Evolutionary conservation across 805 yeast genomes (phyloP).

Genomic region (Spathaspora passalidarum): DNA sequence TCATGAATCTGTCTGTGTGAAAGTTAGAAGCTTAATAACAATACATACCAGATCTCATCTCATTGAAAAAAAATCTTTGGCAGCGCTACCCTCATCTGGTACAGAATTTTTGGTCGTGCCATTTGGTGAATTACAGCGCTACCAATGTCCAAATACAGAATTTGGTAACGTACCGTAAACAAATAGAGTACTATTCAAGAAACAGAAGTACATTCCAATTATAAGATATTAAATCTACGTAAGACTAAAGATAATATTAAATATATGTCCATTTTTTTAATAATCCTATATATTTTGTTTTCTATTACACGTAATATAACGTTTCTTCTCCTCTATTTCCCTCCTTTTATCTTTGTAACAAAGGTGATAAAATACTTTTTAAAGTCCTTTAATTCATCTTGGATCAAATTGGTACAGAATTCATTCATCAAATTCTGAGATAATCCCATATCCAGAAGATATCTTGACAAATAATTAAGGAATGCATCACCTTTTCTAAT

Average conservation of each 20-base stretch:
- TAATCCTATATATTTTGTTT: background rate
- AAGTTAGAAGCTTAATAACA: background rate
- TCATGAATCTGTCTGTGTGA: background rate
- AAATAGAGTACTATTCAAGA: too few relatives aligned
- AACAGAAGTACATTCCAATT: background rate
- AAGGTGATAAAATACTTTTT: conserved; percentile 62
- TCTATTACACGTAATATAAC: background rate
- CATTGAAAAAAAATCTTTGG: background rate
- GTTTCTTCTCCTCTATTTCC: background rate
- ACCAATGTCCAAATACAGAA: too few relatives aligned
- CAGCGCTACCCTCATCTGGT: too few relatives aligned
- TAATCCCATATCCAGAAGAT: conserved; percentile 54
- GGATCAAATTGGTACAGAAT: conserved; percentile 57
- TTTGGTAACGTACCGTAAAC: too few relatives aligned
- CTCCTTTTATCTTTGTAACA: conserved; percentile 31
- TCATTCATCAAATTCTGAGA: conserved; percentile 59
- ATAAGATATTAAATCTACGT: background rate
- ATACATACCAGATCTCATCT: background rate
- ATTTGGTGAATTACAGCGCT: too few relatives aligned
- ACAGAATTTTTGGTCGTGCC: too few relatives aligned
- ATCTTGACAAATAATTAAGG: conserved; percentile 46
- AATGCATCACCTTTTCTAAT: conserved; percentile 39
- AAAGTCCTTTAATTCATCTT: conserved; percentile 59
- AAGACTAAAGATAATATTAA: too few relatives aligned
- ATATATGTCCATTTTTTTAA: background rate